A percentile compares a stretch with the other conserved stretches of the same genome.
Conservation (phyloP, 2,329 filamentous ascomycete genomes). For the Hortaea sp. region DNA sequence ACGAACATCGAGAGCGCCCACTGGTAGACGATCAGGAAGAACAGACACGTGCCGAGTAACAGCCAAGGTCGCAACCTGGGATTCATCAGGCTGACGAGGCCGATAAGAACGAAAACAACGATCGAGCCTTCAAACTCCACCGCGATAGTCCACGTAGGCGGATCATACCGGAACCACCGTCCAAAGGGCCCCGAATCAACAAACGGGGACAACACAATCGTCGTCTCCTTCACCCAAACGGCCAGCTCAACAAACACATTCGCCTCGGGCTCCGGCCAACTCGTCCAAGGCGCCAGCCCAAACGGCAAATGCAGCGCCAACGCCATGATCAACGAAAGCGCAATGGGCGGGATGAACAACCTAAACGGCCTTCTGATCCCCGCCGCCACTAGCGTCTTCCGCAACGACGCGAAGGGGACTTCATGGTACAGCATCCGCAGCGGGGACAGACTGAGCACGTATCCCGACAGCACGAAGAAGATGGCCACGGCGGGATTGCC, state of each 20-base stretch:
- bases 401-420: constrained; percentile 19
- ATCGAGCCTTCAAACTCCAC: constrained; percentile 54
- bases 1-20: constrained; percentile 39
- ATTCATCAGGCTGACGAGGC: constrained; percentile 43
- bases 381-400: constrained; percentile 22
- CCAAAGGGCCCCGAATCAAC: constrained; percentile 47
- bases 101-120: constrained; percentile 45
- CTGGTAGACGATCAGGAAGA: constrained; percentile 42
- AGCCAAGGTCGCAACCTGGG: constrained; percentile 32
- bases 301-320: constrained; percentile 41
- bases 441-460: constrained; percentile 35
- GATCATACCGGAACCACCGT: constrained; percentile 6
- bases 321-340: constrained; percentile 43
- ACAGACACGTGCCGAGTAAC: neutral
- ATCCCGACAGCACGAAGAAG: constrained; percentile 44
- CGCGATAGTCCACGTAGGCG: constrained; percentile 46
- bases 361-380: constrained; percentile 39
- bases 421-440: constrained; percentile 22
- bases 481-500: constrained; percentile 47
- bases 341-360: constrained; percentile 40
- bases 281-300: constrained; percentile 27
- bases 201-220: constrained; percentile 47
- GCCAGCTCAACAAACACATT: constrained; percentile 40
- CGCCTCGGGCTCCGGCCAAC: constrained; percentile 20
- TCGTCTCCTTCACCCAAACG: constrained; percentile 35